A percentile compares a stretch with the other conserved stretches of the same genome.
These are phyloP conservation scores for Elsinoe australis DNA, from an alignment of 2,329 filamentous ascomycete species.

Conservation along the genomic window DNA sequence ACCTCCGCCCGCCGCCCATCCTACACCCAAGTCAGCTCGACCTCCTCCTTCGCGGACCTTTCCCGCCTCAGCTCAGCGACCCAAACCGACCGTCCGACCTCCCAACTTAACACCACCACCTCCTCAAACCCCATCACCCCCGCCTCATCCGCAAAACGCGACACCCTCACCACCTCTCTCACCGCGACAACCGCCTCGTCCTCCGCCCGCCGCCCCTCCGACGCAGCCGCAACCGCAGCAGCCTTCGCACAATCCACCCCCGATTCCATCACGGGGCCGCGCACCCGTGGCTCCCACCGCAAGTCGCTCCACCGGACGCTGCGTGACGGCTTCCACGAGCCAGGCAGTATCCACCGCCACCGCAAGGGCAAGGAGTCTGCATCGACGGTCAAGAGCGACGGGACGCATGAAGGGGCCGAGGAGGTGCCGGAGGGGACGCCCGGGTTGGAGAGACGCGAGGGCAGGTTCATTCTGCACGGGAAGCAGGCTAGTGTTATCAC, in stretches of 20 bases:
- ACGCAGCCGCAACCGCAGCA: conserved; percentile 42
- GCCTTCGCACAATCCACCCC: not conserved
- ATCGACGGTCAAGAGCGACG: conserved; percentile 44
- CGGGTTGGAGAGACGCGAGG: conserved; percentile 67
- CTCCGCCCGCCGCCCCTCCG: conserved; percentile 21
- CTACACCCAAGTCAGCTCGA: conserved; percentile 8
- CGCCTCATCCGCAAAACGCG: conserved; percentile 7
- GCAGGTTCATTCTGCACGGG: conserved; percentile 91
- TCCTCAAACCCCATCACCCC: conserved; percentile 17
- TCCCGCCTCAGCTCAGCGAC: conserved; percentile 3
- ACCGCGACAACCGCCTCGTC: conserved; percentile 17
- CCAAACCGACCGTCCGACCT: conserved; percentile 7
- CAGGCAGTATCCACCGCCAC: conserved; percentile 53
- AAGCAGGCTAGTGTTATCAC: conserved; percentile 97
- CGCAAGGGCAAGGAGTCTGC: conserved; percentile 68
- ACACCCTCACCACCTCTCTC: conserved; percentile 11
- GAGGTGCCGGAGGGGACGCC: conserved; percentile 48
- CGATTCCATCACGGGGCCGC: conserved; percentile 29
- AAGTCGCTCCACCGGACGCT: conserved; percentile 85
- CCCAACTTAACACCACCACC: conserved; percentile 4
- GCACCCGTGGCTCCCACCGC: conserved; percentile 54
- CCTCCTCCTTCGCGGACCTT: conserved; percentile 8
- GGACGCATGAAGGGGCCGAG: conserved; percentile 45
- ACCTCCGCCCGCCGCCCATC: conserved; percentile 19
- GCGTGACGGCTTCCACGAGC: conserved; percentile 49